Evolutionary conservation across 345 rosid genomes (phyloP).

Genomic region (Hypericum perforatum): DNA sequence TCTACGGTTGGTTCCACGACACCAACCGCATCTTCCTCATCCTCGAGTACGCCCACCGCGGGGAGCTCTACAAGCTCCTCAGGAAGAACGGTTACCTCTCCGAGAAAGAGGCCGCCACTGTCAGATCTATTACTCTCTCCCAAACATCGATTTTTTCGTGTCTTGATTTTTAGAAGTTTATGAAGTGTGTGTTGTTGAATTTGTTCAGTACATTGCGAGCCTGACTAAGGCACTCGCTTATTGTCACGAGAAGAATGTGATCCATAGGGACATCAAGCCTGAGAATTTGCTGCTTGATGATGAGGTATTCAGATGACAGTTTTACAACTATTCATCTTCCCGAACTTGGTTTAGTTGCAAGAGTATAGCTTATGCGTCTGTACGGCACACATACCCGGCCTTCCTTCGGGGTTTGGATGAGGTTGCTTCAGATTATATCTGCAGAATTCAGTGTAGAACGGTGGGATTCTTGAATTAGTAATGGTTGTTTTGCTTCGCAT

Average conservation of each 20-base stretch:
- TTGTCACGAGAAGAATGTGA: conserved; percentile 86
- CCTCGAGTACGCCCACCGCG: conserved; percentile 88
- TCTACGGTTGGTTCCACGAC: conserved; percentile 89
- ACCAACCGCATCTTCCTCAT: conserved; percentile 61
- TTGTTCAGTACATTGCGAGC: conserved; percentile 75
- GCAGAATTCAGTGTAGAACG: too few species aligned
- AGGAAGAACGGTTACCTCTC: conserved; percentile 46
- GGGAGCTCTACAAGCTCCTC: conserved; percentile 73
- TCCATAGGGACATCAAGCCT: conserved; percentile 96
- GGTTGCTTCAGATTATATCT: too few species aligned
- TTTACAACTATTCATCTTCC: too few species aligned
- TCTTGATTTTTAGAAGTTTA: neutral
- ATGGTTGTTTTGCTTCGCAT: too few species aligned
- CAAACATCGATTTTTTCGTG: neutral
- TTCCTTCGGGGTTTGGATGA: too few species aligned
- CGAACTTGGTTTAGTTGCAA: too few species aligned
- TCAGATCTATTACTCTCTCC: conserved; percentile 8
- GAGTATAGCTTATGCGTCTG: too few species aligned
- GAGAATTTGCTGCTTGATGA: conserved; percentile 95
- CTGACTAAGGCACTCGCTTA: conserved; percentile 77
- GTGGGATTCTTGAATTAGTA: too few species aligned
- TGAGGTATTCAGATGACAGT: conserved; percentile 35
- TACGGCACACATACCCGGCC: too few species aligned
- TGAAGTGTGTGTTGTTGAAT: neutral
- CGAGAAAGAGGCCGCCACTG: conserved; percentile 81